Percentiles rank a stretch among this genome's conserved stretches.
Evolutionary conservation across 805 yeast species (phyloP).

Genomic region (Spathaspora gorwiae): DNA sequence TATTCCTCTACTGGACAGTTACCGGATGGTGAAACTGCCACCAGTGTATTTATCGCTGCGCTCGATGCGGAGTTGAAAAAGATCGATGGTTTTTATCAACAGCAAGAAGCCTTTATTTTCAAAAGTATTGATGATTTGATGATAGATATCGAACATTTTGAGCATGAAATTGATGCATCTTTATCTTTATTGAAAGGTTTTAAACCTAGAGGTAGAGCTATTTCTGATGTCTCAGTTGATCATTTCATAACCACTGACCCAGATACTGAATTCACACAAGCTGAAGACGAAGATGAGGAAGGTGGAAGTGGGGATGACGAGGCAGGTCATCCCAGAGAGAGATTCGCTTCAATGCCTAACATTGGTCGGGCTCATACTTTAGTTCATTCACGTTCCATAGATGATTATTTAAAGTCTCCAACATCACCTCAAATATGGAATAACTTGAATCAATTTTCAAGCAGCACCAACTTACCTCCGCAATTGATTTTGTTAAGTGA

Average conservation of each 20-base stretch:
- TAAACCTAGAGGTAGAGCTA: constrained; percentile 10
- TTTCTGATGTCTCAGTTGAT: constrained; percentile 12
- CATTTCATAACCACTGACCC: constrained; percentile 23
- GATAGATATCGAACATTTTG: constrained; percentile 62
- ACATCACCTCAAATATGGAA: constrained; percentile 31
- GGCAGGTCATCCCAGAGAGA: constrained; percentile 24
- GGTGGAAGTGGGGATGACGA: constrained; percentile 19
- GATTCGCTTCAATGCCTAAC: constrained; percentile 8
- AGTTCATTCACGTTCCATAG: constrained; percentile 20
- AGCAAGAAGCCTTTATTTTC: constrained; percentile 58
- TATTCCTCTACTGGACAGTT: constrained; percentile 10
- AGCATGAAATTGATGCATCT: constrained; percentile 25
- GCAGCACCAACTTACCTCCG: constrained; percentile 23
- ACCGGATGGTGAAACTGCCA: constrained; percentile 42
- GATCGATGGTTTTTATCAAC: constrained; percentile 68
- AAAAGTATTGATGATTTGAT: constrained; percentile 52
- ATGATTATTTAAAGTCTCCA: constrained; percentile 34
- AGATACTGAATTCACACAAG: constrained; percentile 32
- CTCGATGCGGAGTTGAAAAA: constrained; percentile 73
- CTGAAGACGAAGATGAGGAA: constrained; percentile 28
- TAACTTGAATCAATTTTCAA: constrained; percentile 16
- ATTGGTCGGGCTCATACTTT: constrained; percentile 1
- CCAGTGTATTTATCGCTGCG: constrained; percentile 60
- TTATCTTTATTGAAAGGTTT: constrained; percentile 4
- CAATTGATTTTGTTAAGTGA: constrained; percentile 41